These are phyloP conservation scores for Podospora comata DNA, from an alignment of 495 filamentous ascomycete genomes.

Conservation along the genomic window DNA sequence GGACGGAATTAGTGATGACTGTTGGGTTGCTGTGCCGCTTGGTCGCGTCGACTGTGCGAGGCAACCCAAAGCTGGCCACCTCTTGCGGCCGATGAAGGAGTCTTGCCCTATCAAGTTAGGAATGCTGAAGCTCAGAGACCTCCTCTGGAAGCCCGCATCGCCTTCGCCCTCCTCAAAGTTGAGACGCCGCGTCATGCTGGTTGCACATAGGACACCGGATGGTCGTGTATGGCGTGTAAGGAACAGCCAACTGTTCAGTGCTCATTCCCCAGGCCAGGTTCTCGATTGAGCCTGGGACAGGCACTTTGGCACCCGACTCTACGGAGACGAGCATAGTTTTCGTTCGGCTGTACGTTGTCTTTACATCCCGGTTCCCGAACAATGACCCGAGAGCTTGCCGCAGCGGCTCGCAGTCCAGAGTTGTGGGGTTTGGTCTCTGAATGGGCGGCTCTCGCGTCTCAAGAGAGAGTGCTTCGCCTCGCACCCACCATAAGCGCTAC, in stretches of 20 bases:
- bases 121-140: background rate
- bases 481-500: background rate
- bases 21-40: background rate
- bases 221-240: background rate
- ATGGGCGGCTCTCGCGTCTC: too few relatives aligned
- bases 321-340: background rate
- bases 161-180: background rate
- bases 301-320: background rate
- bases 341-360: background rate
- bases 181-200: conserved; percentile 1
- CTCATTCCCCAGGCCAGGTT: background rate
- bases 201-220: background rate
- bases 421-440: background rate
- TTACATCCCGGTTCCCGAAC: background rate
- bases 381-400: background rate
- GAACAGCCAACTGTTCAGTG: background rate
- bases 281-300: background rate
- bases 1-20: background rate
- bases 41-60: background rate
- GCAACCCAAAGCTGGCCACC: background rate
- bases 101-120: background rate
- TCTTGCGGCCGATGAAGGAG: background rate
- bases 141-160: background rate
- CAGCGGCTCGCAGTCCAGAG: background rate
- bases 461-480: background rate